These are phyloP conservation scores for Leccinum ochraceum DNA, from an alignment of 768 basidiomycete genomes.

Conservation along the genomic window DNA sequence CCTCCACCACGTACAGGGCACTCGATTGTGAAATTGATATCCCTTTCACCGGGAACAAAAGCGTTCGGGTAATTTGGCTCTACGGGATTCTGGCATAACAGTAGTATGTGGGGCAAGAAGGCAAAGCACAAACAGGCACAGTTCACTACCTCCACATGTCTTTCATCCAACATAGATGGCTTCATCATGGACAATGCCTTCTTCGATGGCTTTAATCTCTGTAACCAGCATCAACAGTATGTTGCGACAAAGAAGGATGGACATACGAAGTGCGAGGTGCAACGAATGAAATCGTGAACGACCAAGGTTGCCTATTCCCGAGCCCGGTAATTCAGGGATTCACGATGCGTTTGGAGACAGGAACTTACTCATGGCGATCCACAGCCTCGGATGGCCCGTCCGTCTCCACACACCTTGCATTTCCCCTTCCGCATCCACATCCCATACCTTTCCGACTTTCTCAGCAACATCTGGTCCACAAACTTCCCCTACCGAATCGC, in stretches of 20 bases:
- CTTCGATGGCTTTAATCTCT: background rate
- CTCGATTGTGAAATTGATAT: too few relatives aligned
- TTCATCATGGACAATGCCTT: background rate
- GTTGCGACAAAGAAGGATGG: too few relatives aligned
- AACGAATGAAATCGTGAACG: background rate
- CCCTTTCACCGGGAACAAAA: too few relatives aligned
- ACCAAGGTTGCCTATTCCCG: background rate
- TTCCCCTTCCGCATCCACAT: background rate
- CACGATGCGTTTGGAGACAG: background rate
- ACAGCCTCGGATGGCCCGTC: background rate
- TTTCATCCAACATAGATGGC: background rate
- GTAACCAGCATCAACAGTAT: background rate
- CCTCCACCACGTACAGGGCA: too few relatives aligned
- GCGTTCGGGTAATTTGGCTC: too few relatives aligned
- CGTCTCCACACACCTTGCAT: background rate
- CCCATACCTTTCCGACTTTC: background rate
- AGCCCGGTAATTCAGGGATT: background rate
- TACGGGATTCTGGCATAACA: too few relatives aligned
- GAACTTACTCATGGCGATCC: background rate
- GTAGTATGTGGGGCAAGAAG: too few relatives aligned
- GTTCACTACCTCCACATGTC: slow-evolving; percentile 30
- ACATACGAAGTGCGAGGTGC: background rate
- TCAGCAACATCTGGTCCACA: background rate
- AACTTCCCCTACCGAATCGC: background rate
- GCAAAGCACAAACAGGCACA: too few relatives aligned